A percentile compares a stretch with the other conserved stretches of the same genome.
Conservation (phyloP, 805 yeast genomes). For the Maudiozyma serrabonitensis region DNA sequence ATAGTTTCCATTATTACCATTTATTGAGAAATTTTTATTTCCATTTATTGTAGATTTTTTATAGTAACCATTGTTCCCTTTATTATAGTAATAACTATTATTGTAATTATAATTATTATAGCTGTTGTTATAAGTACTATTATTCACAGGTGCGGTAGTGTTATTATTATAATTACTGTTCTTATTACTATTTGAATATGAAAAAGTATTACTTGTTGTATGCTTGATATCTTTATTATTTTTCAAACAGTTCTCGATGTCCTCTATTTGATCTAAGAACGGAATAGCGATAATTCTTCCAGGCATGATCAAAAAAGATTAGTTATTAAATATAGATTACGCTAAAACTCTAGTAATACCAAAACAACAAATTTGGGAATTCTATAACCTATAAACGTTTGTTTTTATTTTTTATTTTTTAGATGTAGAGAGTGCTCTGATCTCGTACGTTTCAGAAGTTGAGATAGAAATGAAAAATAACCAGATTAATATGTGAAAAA, state of each 20-base stretch:
- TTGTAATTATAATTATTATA: conserved; percentile 8
- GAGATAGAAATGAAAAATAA: no score
- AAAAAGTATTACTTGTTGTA: conserved; percentile 9
- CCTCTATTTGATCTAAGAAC: conserved; percentile 29
- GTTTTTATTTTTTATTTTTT: no score
- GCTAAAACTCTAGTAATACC: no score
- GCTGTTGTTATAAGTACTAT: not conserved
- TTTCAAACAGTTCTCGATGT: conserved; percentile 24
- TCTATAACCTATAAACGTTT: no score
- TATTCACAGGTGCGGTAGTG: conserved; percentile 2
- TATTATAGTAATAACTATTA: conserved; percentile 1
- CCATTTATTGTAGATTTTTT: not conserved
- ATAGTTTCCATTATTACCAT: conserved; percentile 1
- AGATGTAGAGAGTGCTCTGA: no score
- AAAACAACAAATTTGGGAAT: no score
- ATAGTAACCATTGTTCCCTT: conserved; percentile 1
- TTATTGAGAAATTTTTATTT: not conserved
- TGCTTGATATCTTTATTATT: conserved; percentile 20
- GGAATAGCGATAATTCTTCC: conserved; percentile 25
- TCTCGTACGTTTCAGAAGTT: no score
- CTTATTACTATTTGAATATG: conserved; percentile 3
- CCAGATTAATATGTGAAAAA: no score
- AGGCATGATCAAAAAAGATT: conserved; percentile 14
- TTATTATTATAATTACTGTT: conserved; percentile 4
- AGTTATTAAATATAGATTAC: no score